Evolutionary conservation across 768 basidiomycete genomes (phyloP).

Genomic region (Rhizopogon sp.): DNA sequence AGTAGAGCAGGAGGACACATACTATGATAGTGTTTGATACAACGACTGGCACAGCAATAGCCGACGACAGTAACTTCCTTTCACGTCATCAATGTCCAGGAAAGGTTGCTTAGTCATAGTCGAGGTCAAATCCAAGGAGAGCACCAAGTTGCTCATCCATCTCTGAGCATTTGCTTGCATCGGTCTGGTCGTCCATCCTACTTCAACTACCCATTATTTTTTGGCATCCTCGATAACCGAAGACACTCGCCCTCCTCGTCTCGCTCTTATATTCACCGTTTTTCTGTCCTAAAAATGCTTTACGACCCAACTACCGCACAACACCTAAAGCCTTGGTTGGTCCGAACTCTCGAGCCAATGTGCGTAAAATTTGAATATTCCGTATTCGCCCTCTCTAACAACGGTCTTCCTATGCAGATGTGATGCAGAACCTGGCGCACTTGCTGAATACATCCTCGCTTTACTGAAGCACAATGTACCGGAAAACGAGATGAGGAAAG

Average conservation of each 20-base stretch:
- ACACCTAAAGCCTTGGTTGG: conserved; percentile 84
- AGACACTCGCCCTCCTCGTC: conserved; percentile 5
- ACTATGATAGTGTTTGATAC: no score
- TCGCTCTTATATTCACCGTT: not conserved
- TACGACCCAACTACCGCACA: conserved; percentile 58
- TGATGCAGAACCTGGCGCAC: conserved; percentile 91
- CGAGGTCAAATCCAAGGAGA: not conserved
- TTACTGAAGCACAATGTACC: conserved; percentile 86
- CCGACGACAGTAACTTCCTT: no score
- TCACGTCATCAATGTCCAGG: no score
- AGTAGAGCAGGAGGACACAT: no score
- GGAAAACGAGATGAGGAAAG: conserved; percentile 76
- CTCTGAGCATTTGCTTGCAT: not conserved
- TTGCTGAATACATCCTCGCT: conserved; percentile 93
- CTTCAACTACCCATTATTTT: not conserved
- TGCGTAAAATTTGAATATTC: conserved; percentile 30
- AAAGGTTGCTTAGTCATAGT: not conserved
- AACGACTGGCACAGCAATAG: no score
- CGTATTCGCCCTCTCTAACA: not conserved
- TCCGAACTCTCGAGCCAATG: conserved; percentile 89
- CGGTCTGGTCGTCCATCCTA: not conserved
- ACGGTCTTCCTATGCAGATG: conserved; percentile 52
- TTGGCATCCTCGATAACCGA: not conserved
- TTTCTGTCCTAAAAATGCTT: conserved; percentile 42
- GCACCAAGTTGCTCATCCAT: no score